phyloP scores from a whole-genome alignment of 106 monocot species.

The Agapanthus africanus region DNA sequence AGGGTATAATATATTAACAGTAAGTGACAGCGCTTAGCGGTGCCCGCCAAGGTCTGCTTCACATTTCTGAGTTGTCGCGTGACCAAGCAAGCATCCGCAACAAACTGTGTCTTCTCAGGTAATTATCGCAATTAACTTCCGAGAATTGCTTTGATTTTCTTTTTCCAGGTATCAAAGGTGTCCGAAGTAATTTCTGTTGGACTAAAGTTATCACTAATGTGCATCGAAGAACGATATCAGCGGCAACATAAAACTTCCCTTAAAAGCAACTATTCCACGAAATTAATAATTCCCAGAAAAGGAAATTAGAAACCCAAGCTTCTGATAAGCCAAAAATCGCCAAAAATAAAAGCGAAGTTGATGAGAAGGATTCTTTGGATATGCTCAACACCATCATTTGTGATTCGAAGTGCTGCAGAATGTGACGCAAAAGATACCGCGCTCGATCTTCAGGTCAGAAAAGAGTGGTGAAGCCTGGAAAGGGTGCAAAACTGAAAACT shows the following conservation, averaged over 20 bases:
- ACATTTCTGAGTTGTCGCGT: slow-evolving; percentile 88
- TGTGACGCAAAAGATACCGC: slow-evolving; percentile 48
- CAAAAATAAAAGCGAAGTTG: slow-evolving; percentile 4
- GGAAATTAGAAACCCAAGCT: not conserved
- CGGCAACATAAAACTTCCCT: slow-evolving; percentile 82
- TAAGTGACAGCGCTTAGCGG: no score
- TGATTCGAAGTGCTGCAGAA: slow-evolving; percentile 63
- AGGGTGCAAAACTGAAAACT: slow-evolving; percentile 34
- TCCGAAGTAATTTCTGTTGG: slow-evolving; percentile 75
- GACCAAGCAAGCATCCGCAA: slow-evolving; percentile 51
- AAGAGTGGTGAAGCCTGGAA: not conserved
- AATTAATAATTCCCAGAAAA: slow-evolving; percentile 12
- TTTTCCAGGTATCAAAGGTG: slow-evolving; percentile 57
- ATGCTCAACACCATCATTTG: slow-evolving; percentile 38
- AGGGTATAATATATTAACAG: no score
- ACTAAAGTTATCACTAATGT: slow-evolving; percentile 67
- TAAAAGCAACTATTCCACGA: slow-evolving; percentile 54
- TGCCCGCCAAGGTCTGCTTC: slow-evolving; percentile 84
- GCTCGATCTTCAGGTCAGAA: slow-evolving; percentile 9
- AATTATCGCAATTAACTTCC: no score
- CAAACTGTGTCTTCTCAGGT: no score
- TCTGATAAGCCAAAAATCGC: not conserved
- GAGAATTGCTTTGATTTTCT: not conserved
- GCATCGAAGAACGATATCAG: slow-evolving; percentile 77
- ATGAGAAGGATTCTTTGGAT: slow-evolving; percentile 12